Base-by-base conservation (phyloP, 2,329 filamentous ascomycete genomes). In the Immersiporthe knoxdaviesiana region DNA sequence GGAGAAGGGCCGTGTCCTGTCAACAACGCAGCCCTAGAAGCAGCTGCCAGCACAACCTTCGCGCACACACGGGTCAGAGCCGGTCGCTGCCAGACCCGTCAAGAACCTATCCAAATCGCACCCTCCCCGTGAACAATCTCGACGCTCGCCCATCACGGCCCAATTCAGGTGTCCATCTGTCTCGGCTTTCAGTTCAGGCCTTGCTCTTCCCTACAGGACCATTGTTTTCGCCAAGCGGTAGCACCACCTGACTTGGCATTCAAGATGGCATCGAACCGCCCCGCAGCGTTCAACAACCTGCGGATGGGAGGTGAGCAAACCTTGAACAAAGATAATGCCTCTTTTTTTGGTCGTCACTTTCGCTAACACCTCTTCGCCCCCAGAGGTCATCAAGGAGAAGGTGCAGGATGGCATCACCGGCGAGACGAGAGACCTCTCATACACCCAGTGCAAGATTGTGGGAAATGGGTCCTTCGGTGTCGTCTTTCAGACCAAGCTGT, bases 401-500 rank as follows among this genome's bases (percentile, higher is more conserved):
- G 96, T 99, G 74, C 96, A 99, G 82, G 96, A 99, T 86, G 96
- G 96, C 79, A 85, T 97, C 74, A 99, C 96, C 18, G 96, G 96
- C 76, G 96, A 99, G 81, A 97, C 94, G 77, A 91, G 93, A 81
- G 96, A 99, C 77, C 90, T 99, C 83, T 93, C 97, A 80, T 99
- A 99, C 82, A 98, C 96, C 68, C 96, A 98, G 80, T 98, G 95
- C 86, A 99, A 99, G 85, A 98, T 99, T 77, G 96, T 99, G 63
- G 96, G 96, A 80, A 99, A 99, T 84, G 96, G 96, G 75, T 98
- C 95, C 47, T 99, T 99, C 76, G 96, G 96, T 74, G 95, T 99
- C 64, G 96, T 99, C 73, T 99, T 99, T 82, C 96, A 99, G 84
- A 99, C 96, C 69, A 98, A 98, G 85, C 88, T 99, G 77, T 95